These are phyloP conservation scores for Diaporthe sp. DNA, from an alignment of 2,329 filamentous ascomycete species.

Conservation along the genomic window DNA sequence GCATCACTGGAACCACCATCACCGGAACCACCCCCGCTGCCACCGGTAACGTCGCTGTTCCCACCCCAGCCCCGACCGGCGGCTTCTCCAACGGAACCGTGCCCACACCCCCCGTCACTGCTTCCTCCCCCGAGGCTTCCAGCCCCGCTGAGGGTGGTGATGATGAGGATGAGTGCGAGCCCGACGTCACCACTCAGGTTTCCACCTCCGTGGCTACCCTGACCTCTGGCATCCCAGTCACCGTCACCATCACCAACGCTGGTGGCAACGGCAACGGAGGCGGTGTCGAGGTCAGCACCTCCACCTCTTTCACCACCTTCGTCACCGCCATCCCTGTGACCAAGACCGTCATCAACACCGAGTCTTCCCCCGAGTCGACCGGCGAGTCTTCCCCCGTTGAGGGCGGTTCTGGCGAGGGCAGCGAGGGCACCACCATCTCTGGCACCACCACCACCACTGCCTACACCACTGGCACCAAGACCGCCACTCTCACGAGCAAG, in stretches of 20 bases:
- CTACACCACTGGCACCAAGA: conserved; percentile 36
- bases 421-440: conserved; percentile 26
- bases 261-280: conserved; percentile 36
- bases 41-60: conserved; percentile 47
- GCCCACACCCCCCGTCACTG: conserved; percentile 7
- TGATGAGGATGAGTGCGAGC: conserved; percentile 38
- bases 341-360: conserved; percentile 39
- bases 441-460: conserved; percentile 36
- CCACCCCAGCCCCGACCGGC: conserved; percentile 31
- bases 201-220: conserved; percentile 47
- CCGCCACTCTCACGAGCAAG: conserved; percentile 37
- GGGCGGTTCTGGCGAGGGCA: conserved; percentile 18
- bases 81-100: background rate
- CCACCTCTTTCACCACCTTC: conserved; percentile 36
- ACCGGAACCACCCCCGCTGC: conserved; percentile 55
- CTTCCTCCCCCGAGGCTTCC: conserved; percentile 25
- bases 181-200: conserved; percentile 46
- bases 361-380: conserved; percentile 19
- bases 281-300: conserved; percentile 38
- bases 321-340: conserved; percentile 40
- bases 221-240: conserved; percentile 43
- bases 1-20: conserved; percentile 55
- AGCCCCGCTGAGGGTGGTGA: background rate
- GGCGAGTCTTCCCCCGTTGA: conserved; percentile 28
- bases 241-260: conserved; percentile 42